Base-by-base conservation (phyloP, 495 filamentous ascomycete species). In the Cairneyella variabilis region DNA sequence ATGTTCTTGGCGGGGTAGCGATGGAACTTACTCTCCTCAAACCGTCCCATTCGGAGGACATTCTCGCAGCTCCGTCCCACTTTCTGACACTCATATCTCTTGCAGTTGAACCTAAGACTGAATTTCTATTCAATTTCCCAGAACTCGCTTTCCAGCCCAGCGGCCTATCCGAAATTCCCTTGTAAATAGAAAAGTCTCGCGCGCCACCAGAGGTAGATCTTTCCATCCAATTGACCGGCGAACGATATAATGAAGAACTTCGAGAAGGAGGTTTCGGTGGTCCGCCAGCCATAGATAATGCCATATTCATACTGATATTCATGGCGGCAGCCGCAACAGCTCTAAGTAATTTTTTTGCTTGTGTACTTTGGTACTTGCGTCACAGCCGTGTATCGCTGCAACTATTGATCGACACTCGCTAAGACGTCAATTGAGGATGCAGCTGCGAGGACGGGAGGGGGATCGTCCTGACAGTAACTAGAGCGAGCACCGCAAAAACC, bases 61-160 rank as follows among this genome's bases (percentile, higher is more conserved):
- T 69, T 55, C 69, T 74, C 14, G 69, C 71, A 16, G 63, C 63
- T n/a, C 81, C 83, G 58, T 83, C 77, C 77, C 80, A 86, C 65
- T 75, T 72, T 58, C 65, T 73, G 11, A 79, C 47, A 25, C 57
- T 66, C 16, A 44, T 48, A 42, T 53, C 55, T 28, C 56, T 57
- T 22, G 59, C 54, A 11, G 48, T 30, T 25, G 48, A 16, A 16
- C 22, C 43, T 49, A 44, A 57, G 49, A n/a, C 57, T 60, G 38
- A 23, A 26, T 39, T 48, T 40, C 27, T 54, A 12, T 32, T 16
- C 17, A 36, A 23, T 14, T 40, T 50, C 21, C 43, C 28, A 16
- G 21, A 39, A 7, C 14, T 32, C 28, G 6, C 28, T 39, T 62
- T 55, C 51, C 55, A 58, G 7, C 51, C 54, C 38, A 58, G 23